Base-by-base conservation (phyloP, 805 yeast species). In the Wickerhamomyces alni region DNA sequence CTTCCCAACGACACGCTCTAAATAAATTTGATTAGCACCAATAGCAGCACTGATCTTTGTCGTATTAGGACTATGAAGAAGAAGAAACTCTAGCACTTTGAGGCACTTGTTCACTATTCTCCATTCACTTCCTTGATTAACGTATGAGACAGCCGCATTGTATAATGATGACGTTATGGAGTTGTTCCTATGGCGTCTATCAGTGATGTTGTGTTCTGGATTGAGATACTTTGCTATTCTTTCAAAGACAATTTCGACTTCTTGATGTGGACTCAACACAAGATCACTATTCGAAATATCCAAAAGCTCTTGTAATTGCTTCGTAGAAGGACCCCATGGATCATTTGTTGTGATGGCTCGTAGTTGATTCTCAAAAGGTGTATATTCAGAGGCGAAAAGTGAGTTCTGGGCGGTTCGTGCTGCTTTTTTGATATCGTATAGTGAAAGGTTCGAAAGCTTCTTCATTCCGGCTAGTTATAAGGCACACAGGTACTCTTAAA, bases 271-370 rank as follows among this genome's bases (percentile, higher is more conserved):
- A 48, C 65, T 43, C 48, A 60, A 34, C 55, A 46, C 38, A 54
- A 52, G 38, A 56, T 52, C 42, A 52, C 3, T 18, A 5, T 12
- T 5, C 17, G 21, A 2, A 4, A 40, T 30, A 5, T 21, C 10
- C 6, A n/a, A 25, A 10, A 64, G 60, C 38, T 64, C 66, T 28
- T 56, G 57, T 46, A 69, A 50, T 43, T 72, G 72, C 31, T 62
- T 59, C 5, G 69, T 58, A 0, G 75, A 66, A 4, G 77, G 77
- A 2, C 77, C 77, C 77, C 77, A 72, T 6, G 69, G 50, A 47
- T 72, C 77, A 5, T 74, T 72, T 37, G 70, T 72, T 13, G 76
- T 71, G 7, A 74, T 67, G 39, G 67, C 66, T 37, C 74, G 55
- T 4, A 71, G 59, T 44, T 60, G 63, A 4, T 58, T 52, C 40